Evolutionary conservation across 2,329 filamentous ascomycete species (phyloP).

Genomic region (Pyricularia pennisetigena): DNA sequence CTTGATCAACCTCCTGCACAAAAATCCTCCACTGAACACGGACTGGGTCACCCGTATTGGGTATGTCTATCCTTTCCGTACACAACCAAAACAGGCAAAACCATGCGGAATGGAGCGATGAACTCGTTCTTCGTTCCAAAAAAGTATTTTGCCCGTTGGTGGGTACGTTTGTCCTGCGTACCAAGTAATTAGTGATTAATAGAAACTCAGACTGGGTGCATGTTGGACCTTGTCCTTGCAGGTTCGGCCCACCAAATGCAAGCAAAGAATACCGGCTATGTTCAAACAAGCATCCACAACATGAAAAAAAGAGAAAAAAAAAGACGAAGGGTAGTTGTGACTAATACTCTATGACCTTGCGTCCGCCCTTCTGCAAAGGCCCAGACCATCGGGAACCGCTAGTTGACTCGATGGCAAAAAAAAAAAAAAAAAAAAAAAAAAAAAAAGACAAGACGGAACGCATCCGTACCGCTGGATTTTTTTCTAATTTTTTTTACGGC

Average conservation of each 20-base stretch:
- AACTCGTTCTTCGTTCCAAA: not conserved
- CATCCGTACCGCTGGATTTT: not conserved
- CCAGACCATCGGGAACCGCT: not conserved
- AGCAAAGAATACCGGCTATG: not conserved
- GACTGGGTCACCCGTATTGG: not conserved
- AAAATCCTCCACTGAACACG: not conserved
- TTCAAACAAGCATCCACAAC: too few species aligned
- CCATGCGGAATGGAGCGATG: not conserved
- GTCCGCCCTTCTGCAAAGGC: not conserved
- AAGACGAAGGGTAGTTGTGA: not conserved
- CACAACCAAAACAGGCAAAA: not conserved
- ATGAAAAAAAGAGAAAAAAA: too few species aligned
- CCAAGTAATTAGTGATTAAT: too few species aligned
- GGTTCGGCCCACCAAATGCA: not conserved
- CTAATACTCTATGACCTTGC: not conserved
- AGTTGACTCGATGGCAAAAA: not conserved
- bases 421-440: not conserved
- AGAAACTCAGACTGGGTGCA: too few species aligned
- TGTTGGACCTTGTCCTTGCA: not conserved
- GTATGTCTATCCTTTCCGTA: not conserved
- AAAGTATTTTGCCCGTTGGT: not conserved
- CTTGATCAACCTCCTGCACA: not conserved
- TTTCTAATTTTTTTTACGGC: not conserved
- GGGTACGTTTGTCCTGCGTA: not conserved
- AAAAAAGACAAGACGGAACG: not conserved